phyloP scores from a whole-genome alignment of 2,329 filamentous ascomycete species.

The Ceratocystis papillata region DNA sequence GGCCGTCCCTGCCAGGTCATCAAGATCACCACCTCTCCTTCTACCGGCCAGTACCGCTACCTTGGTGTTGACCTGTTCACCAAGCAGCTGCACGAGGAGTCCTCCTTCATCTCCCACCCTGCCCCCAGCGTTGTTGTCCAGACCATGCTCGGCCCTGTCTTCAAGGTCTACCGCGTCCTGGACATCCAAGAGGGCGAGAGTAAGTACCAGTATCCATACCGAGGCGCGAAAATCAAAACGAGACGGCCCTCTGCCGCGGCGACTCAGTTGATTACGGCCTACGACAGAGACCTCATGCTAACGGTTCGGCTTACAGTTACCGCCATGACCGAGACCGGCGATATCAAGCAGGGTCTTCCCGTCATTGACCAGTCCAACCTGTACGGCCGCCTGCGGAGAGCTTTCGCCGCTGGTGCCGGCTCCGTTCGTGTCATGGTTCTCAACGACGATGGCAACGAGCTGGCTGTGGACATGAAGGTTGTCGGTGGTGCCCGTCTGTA shows the following conservation, averaged over 20 bases:
- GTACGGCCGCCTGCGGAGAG: conserved; percentile 64
- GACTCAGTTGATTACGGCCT: conserved; percentile 13
- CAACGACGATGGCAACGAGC: conserved; percentile 82
- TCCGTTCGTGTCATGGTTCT: conserved; percentile 93
- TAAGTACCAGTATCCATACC: conserved; percentile 25
- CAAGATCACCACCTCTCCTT: conserved; percentile 94
- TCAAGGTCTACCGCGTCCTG: conserved; percentile 99
- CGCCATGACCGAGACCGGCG: conserved; percentile 97
- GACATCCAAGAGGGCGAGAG: conserved; percentile 73
- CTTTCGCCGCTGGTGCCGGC: conserved; percentile 86
- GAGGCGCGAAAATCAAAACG: conserved; percentile 2
- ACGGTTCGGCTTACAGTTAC: conserved; percentile 44
- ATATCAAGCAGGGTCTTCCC: conserved; percentile 90
- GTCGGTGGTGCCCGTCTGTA: conserved; percentile 69
- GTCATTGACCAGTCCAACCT: conserved; percentile 94
- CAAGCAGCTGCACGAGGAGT: conserved; percentile 99
- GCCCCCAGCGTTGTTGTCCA: conserved; percentile 93
- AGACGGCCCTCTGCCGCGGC: not conserved
- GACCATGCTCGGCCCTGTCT: conserved; percentile 98
- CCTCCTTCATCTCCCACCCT: conserved; percentile 93
- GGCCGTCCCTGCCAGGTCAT: conserved; percentile 99
- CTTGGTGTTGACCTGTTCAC: conserved; percentile 99
- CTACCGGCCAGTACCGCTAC: conserved; percentile 99
- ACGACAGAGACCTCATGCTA: conserved; percentile 23
- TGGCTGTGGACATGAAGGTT: conserved; percentile 98